Evolutionary conservation across 768 basidiomycete genomes (phyloP).

Genomic region (Xanthoconium purpureum): DNA sequence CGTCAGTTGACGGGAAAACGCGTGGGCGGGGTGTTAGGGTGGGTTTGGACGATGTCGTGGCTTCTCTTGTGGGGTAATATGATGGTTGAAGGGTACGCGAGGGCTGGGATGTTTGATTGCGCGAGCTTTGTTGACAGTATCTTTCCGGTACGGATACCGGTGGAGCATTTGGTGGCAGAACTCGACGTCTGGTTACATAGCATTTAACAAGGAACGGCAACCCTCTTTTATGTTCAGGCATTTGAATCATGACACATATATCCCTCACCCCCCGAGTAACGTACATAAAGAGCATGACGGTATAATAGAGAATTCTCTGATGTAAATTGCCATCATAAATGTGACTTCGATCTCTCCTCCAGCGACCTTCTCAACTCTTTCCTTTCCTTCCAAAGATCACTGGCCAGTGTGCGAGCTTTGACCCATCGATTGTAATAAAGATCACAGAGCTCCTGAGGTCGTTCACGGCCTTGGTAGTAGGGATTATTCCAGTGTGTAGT

Average conservation of each 20-base stretch:
- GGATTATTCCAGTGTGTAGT: too few relatives aligned
- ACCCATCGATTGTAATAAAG: neutral
- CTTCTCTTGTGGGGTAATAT: neutral
- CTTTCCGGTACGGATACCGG: neutral
- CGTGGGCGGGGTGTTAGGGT: neutral
- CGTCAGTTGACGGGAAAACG: neutral
- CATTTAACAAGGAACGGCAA: neutral
- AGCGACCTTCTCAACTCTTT: neutral
- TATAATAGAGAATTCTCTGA: too few relatives aligned
- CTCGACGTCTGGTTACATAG: neutral
- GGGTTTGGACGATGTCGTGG: constrained; percentile 2
- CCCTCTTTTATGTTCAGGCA: too few relatives aligned
- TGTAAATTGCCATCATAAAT: too few relatives aligned
- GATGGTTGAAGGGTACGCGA: neutral
- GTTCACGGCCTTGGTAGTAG: neutral
- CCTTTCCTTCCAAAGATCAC: neutral
- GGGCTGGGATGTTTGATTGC: neutral
- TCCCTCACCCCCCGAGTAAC: too few relatives aligned
- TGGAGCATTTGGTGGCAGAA: neutral
- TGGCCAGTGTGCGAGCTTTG: neutral
- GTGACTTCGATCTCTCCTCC: too few relatives aligned
- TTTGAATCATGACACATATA: too few relatives aligned
- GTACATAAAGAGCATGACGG: too few relatives aligned
- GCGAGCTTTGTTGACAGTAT: neutral
- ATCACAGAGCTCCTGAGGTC: neutral